Evolutionary conservation across 345 rosid species (phyloP), one percentile per base, ranked within the genome.

Genomic region (Gossypium stocksii): DNA sequence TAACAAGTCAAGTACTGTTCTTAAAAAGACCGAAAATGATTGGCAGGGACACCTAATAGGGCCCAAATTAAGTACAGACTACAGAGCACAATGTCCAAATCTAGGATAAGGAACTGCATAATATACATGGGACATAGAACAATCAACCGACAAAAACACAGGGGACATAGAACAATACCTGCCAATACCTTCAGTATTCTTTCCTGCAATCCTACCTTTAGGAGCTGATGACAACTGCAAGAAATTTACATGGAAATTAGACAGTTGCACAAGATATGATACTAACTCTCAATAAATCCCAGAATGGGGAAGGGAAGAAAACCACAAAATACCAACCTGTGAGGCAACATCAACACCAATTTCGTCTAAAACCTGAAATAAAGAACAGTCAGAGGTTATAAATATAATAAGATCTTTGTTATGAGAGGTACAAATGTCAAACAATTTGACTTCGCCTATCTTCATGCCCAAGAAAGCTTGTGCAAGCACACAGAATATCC

Each of bases 311-410:
- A 11, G 14, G 70, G 54, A 34, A 9, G 51, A 38, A 61, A 68
- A 46, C 56, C 72, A 10, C n/a, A 45, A 25, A 13, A 58, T 52
- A 80, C 89, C 49, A 78, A 92, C 99, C 97, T 92, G 99, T 38
- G 98, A 89, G 44, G 98, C 98, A 66, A 95, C 84, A 74, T 92
- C 97, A 65, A 95, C 87, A 73, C 99, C 98, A 61, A 95, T 95
- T 87, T 92, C 99, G 74, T 95, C 99, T 60, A 95, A 85, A 80
- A 92, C 98, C 98, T 94, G 89, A 60, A 7, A 23, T 74, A 45
- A 27, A 9, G 23, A 68, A 68, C 25, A 68, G 1, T 23, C 15
- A 7, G 62, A 62, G 68, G 38, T n/a, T 13, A 5, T 34, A 34
- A 34, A 34, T 43, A 58, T 15, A n/a, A 38, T 51, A 70, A 62